These are phyloP conservation scores for Solanum etuberosum DNA, from an alignment of 257 asterid species.

Conservation along the genomic window DNA sequence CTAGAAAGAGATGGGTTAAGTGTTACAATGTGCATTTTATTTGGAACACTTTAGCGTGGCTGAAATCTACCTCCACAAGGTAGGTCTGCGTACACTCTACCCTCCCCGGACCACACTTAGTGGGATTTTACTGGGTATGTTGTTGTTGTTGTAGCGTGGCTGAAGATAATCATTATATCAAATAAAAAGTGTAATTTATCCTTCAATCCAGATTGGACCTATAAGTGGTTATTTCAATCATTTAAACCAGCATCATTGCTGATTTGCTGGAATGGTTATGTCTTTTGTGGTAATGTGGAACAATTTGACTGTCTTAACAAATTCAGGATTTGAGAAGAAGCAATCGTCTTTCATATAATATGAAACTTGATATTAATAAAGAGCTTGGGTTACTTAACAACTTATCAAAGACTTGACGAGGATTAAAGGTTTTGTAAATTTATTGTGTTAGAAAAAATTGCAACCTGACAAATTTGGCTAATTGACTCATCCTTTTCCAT, in stretches of 20 bases:
- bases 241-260: not conserved
- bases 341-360: not conserved
- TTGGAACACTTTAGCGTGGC: not conserved
- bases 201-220: not conserved
- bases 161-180: not conserved
- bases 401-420: not conserved
- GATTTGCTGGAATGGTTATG: not conserved
- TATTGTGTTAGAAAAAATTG: not conserved
- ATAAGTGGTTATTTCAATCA: not conserved
- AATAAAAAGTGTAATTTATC: not conserved
- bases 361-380: not conserved
- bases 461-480: not conserved
- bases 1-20: not conserved
- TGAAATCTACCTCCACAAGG: not conserved
- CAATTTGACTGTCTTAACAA: not conserved
- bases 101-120: not conserved
- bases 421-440: not conserved
- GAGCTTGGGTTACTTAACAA: not conserved
- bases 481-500: not conserved
- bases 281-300: not conserved
- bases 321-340: not conserved
- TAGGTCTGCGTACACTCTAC: not conserved
- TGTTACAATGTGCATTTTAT: not conserved
- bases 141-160: not conserved
- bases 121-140: not conserved